Conservation (phyloP, 31 red algal genomes). For the Porphyra umbilicalis region DNA sequence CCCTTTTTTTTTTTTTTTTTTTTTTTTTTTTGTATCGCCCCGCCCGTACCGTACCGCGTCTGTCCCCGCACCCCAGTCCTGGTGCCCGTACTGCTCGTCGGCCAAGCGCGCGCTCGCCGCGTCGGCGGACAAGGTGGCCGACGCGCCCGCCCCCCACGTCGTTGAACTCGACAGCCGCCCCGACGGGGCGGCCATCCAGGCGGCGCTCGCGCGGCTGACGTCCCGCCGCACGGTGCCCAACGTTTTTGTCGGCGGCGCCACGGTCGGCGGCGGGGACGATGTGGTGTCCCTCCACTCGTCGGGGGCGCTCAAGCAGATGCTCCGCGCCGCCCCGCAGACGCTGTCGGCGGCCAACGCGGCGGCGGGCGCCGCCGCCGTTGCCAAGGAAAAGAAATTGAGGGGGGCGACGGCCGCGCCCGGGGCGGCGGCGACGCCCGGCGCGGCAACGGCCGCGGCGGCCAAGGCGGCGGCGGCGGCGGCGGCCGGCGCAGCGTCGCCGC, state of each 20-base stretch:
- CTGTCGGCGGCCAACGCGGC: slow-evolving; percentile 10
- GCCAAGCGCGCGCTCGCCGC: slow-evolving; percentile 30
- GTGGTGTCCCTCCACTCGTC: slow-evolving; percentile 4
- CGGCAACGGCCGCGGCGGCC: too few relatives aligned
- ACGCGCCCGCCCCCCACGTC: slow-evolving; percentile 17
- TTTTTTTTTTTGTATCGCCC: too few relatives aligned
- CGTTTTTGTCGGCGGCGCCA: slow-evolving; percentile 80
- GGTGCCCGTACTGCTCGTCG: slow-evolving; percentile 50
- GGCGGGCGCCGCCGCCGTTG: too few relatives aligned
- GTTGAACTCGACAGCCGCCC: slow-evolving; percentile 66
- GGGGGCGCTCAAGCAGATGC: slow-evolving; percentile 49
- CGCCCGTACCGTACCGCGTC: too few relatives aligned
- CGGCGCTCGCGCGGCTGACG: slow-evolving; percentile 36
- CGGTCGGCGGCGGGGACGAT: slow-evolving; percentile 79
- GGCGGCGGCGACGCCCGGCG: not conserved
- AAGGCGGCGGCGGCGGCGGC: not conserved
- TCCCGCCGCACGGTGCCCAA: slow-evolving; percentile 83
- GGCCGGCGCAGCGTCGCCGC: too few relatives aligned
- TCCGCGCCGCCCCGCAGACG: slow-evolving; percentile 28
- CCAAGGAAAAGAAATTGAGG: not conserved
- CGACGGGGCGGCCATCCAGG: slow-evolving; percentile 54
- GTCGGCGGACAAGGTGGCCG: slow-evolving; percentile 21
- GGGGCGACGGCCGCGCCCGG: too few relatives aligned
- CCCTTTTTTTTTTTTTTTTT: too few relatives aligned
- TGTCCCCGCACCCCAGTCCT: too few relatives aligned